Conservation (phyloP, 2,329 filamentous ascomycete genomes). For the Penicillium sp. region DNA sequence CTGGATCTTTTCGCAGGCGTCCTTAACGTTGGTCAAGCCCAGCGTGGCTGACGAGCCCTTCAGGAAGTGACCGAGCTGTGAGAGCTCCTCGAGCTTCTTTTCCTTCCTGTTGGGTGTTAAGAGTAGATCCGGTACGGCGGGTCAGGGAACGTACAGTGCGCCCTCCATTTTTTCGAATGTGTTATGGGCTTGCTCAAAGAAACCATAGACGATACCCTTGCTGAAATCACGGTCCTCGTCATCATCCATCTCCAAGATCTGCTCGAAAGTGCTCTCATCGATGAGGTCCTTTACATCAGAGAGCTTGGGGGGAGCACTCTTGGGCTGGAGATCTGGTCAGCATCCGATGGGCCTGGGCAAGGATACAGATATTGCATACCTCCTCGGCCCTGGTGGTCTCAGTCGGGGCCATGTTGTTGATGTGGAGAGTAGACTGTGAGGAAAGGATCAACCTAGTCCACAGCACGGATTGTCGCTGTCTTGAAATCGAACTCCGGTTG, state of each 20-base stretch:
- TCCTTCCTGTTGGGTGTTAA: slow-evolving; percentile 50
- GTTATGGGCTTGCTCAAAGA: slow-evolving; percentile 83
- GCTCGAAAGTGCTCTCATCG: slow-evolving; percentile 76
- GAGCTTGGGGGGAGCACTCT: slow-evolving; percentile 48
- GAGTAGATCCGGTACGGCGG: background rate
- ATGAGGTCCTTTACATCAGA: slow-evolving; percentile 69
- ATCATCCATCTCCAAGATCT: slow-evolving; percentile 99
- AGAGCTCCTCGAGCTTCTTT: slow-evolving; percentile 69
- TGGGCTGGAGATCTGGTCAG: slow-evolving; percentile 31
- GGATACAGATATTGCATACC: background rate
- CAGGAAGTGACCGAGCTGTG: slow-evolving; percentile 85
- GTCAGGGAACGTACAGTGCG: slow-evolving; percentile 62
- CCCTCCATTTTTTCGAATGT: slow-evolving; percentile 83
- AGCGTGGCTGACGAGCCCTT: slow-evolving; percentile 96
- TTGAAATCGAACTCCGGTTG: background rate
- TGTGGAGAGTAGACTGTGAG: slow-evolving; percentile 1
- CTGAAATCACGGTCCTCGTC: slow-evolving; percentile 84
- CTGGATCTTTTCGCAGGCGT: slow-evolving; percentile 95
- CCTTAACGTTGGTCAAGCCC: slow-evolving; percentile 82
- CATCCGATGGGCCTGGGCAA: background rate
- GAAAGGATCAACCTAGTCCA: slow-evolving; percentile 5
- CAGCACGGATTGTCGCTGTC: slow-evolving; percentile 4
- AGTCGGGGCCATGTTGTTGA: slow-evolving; percentile 25
- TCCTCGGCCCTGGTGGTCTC: slow-evolving; percentile 26
- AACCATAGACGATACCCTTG: slow-evolving; percentile 79